phyloP scores from a whole-genome alignment of 2,329 filamentous ascomycete genomes.

The Rutstroemia sydowiana region DNA sequence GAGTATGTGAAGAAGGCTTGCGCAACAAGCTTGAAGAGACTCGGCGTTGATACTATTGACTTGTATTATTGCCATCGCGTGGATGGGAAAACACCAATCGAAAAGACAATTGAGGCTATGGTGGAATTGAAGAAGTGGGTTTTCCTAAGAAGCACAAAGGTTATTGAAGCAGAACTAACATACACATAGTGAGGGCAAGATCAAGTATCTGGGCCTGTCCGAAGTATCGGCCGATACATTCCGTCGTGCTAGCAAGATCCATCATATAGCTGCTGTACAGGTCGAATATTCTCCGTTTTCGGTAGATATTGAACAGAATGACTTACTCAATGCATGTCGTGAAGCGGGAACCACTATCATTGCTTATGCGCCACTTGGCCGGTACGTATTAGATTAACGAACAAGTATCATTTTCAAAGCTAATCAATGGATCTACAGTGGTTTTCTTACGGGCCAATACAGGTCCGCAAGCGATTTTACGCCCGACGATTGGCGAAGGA shows the following conservation, averaged over 20 bases:
- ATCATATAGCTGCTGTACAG: slow-evolving; percentile 44
- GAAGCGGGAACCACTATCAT: slow-evolving; percentile 51
- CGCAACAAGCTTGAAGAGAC: slow-evolving; percentile 33
- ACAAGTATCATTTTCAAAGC: background rate
- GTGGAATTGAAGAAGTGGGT: slow-evolving; percentile 30
- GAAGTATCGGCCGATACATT: slow-evolving; percentile 44
- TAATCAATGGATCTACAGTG: slow-evolving; percentile 26
- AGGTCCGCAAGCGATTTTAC: slow-evolving; percentile 39
- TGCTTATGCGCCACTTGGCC: slow-evolving; percentile 51
- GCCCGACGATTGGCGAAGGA: slow-evolving; percentile 37
- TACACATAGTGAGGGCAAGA: slow-evolving; percentile 40
- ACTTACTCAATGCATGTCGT: slow-evolving; percentile 45
- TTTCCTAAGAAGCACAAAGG: background rate
- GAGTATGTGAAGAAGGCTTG: slow-evolving; percentile 37
- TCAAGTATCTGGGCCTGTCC: slow-evolving; percentile 49
- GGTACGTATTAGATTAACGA: background rate
- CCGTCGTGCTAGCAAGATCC: slow-evolving; percentile 42
- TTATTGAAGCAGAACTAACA: slow-evolving; percentile 7
- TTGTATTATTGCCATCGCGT: slow-evolving; percentile 30
- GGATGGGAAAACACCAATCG: slow-evolving; percentile 34
- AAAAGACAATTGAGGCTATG: slow-evolving; percentile 37
- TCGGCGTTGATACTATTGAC: slow-evolving; percentile 37
- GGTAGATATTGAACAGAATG: slow-evolving; percentile 50
- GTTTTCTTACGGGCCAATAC: slow-evolving; percentile 46
- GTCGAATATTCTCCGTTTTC: slow-evolving; percentile 47